Evolutionary conservation across 345 rosid species (phyloP).

Genomic region (Passiflora organensis): DNA sequence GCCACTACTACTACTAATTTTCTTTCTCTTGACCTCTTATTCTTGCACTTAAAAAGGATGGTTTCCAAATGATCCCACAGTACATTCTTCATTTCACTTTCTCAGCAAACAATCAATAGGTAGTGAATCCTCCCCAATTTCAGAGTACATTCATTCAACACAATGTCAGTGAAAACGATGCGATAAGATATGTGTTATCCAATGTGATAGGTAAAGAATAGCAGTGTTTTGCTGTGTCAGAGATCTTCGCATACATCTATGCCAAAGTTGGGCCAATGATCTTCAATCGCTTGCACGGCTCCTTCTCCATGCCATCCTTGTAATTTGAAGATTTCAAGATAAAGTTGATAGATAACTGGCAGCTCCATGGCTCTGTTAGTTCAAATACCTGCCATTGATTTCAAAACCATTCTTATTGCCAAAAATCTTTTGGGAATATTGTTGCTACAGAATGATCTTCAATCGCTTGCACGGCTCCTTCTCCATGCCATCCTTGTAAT

Average conservation of each 20-base stretch:
- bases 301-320: constrained; percentile 11
- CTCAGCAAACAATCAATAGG: constrained; percentile 11
- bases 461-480: constrained; percentile 12
- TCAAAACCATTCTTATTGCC: constrained; percentile 15
- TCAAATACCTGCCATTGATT: constrained; percentile 7
- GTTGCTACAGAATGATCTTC: constrained; percentile 14
- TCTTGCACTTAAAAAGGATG: background rate
- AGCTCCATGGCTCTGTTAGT: constrained; percentile 7
- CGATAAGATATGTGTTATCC: too few relatives aligned
- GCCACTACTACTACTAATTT: too few relatives aligned
- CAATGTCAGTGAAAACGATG: constrained; percentile 12
- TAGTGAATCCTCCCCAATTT: constrained; percentile 2
- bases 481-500: constrained; percentile 11
- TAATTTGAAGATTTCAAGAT: constrained; percentile 10
- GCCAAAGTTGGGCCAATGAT: constrained; percentile 11
- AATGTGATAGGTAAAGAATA: constrained; percentile 2
- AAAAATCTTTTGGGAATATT: background rate
- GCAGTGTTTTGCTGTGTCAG: constrained; percentile 1
- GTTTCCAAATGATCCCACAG: background rate
- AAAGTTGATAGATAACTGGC: constrained; percentile 12
- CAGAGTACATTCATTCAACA: constrained; percentile 7
- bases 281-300: constrained; percentile 14
- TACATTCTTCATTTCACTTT: constrained; percentile 5
- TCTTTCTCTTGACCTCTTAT: too few relatives aligned
- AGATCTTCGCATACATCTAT: constrained; percentile 12